Evolutionary conservation across 176 grass and related monocot species (phyloP).

Genomic region (sorghum (Sorghum bicolor)): DNA sequence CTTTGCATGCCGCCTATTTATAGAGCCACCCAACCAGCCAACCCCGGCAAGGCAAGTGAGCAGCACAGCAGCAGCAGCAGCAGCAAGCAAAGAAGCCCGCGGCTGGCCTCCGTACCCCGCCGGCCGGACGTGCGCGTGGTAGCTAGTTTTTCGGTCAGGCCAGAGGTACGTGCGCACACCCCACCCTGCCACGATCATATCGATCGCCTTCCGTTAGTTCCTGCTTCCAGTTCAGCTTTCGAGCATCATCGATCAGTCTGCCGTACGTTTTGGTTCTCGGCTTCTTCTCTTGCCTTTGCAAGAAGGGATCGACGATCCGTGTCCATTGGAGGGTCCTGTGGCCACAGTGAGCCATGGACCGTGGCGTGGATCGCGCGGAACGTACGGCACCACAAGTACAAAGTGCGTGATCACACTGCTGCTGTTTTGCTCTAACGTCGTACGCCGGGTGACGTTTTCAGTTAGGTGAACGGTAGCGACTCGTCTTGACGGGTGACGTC

Average conservation of each 20-base stretch:
- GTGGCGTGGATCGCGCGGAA: background rate
- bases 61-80: background rate
- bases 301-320: background rate
- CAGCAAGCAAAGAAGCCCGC: background rate
- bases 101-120: background rate
- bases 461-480: background rate
- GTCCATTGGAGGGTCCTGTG: background rate
- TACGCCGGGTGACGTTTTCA: background rate
- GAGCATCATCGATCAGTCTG: background rate
- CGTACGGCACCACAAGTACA: background rate
- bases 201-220: background rate
- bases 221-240: background rate
- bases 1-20: slow-evolving; percentile 30
- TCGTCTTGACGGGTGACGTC: background rate
- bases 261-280: background rate
- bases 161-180: slow-evolving; percentile 31
- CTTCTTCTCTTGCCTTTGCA: background rate
- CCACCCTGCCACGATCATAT: background rate
- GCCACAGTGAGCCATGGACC: too few species aligned
- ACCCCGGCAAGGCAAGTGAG: background rate
- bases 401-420: background rate
- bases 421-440: background rate
- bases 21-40: background rate
- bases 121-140: background rate
- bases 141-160: background rate